Evolutionary conservation across 2,329 filamentous ascomycete species (phyloP), one percentile per base, ranked within the genome.

Genomic region (Epichloe gansuensis): DNA sequence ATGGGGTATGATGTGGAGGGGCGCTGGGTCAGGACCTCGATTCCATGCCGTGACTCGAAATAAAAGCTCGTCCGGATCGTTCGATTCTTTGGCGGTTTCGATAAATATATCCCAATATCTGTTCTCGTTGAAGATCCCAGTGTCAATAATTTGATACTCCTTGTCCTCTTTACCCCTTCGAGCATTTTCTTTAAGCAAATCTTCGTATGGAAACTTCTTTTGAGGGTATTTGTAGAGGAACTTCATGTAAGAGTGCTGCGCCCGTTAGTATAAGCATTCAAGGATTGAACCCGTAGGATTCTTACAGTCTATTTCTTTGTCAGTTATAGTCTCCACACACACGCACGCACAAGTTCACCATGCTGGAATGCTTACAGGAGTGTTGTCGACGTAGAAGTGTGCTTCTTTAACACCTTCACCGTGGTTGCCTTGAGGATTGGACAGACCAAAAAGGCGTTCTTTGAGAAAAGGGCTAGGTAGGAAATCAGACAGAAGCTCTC

Each of bases 1-100:
- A 55, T 97, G 93, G 8, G 91, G 91, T 43, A 96, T 74, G 62
- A 97, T 95, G 68, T 97, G 93, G 51, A 97, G 73, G 23, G 89
- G 90, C 13, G 93, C 91, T 13, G 88, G 82, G 50, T 96, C 88
- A 6, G 89, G 87, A 15, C 93, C 91, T 60, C 93, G 81, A 65
- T 97, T 97, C 85, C 93, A 97, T 44, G 90, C 91, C 11, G 91
- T 96, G 44, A 97, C 85, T 62, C 93, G 87, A 73, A 96, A 97
- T 34, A 95, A 75, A 12, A 97, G 74, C 70, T 96, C 89, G 31
- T 97, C 90, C 23, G 89, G 84, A 61, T 96, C 86, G 55, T 95
- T 83, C n/a, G 79, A 78, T 66, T 96, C 91, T 70, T 97, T 97
- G 53, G 90, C 91, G 6, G 87, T 94, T 71, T 97, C 91, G 57